Evolutionary conservation across 106 monocot genomes (phyloP).

Genomic region (Dendrobium chrysotoxum): DNA sequence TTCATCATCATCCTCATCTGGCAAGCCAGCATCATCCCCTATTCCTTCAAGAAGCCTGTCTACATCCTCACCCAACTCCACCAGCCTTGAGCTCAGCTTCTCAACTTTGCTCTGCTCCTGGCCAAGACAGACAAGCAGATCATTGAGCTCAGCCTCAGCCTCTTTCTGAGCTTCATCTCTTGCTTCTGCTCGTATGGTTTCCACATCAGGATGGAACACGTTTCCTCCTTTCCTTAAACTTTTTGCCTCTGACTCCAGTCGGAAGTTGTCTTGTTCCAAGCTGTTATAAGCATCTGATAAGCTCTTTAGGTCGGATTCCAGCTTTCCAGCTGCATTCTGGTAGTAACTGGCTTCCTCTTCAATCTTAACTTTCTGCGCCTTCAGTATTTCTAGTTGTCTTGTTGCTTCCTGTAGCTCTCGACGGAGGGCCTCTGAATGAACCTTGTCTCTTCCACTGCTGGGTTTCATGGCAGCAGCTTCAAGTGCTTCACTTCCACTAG

Average conservation of each 20-base stretch:
- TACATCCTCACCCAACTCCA: conserved; percentile 86
- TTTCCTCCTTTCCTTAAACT: conserved; percentile 44
- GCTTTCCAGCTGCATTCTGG: conserved; percentile 60
- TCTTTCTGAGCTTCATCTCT: conserved; percentile 92
- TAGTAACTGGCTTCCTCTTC: conserved; percentile 57
- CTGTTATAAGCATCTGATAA: conserved; percentile 95
- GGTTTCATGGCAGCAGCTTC: conserved; percentile 35
- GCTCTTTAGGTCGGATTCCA: conserved; percentile 88
- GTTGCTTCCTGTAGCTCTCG: conserved; percentile 64
- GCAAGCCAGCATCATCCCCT: conserved; percentile 60
- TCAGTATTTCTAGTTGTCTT: conserved; percentile 51
- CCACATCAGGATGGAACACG: conserved; percentile 45
- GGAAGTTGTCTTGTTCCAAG: conserved; percentile 71
- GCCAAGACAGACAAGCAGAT: conserved; percentile 89
- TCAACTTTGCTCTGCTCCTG: conserved; percentile 98
- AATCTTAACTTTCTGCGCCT: conserved; percentile 56
- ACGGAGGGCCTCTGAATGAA: conserved; percentile 54
- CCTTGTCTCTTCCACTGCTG: conserved; percentile 50
- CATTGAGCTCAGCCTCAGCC: conserved; percentile 78
- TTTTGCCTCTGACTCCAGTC: conserved; percentile 64
- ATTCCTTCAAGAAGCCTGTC: conserved; percentile 84
- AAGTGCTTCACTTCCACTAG: conserved; percentile 22
- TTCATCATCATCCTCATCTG: conserved; percentile 37
- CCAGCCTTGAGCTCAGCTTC: conserved; percentile 72
- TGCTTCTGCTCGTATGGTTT: conserved; percentile 60